Evolutionary conservation across 148 eudicot genomes (phyloP).

Genomic region (Selenicereus undatus): DNA sequence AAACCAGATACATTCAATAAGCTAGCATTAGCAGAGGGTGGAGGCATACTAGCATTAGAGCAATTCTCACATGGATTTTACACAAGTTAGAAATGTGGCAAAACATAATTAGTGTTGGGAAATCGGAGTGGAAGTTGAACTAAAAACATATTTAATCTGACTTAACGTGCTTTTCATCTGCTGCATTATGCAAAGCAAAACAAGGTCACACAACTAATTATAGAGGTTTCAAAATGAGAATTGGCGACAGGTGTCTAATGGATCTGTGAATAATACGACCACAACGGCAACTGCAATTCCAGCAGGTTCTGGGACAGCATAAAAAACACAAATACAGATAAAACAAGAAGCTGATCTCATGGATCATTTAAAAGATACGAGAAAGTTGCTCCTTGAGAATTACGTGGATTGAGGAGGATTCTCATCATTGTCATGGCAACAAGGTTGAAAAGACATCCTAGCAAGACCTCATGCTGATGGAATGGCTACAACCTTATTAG

Average conservation of each 20-base stretch:
- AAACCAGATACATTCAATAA: neutral
- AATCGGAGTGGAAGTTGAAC: neutral
- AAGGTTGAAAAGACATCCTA: neutral
- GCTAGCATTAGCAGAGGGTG: neutral
- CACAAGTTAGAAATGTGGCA: no score
- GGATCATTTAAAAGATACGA: neutral
- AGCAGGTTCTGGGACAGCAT: neutral
- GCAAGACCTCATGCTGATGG: neutral
- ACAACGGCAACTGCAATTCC: neutral
- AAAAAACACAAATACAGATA: neutral
- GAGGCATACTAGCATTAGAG: neutral
- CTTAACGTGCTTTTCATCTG: neutral
- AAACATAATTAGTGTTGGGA: neutral
- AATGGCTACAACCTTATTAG: neutral
- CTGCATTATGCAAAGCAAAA: neutral
- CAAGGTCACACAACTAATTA: neutral
- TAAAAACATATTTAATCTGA: neutral
- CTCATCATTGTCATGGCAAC: neutral
- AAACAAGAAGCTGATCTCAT: neutral
- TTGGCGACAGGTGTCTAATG: neutral
- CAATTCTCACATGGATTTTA: no score
- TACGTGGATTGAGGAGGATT: neutral
- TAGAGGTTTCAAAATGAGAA: neutral
- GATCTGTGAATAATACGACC: neutral
- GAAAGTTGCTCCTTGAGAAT: neutral